Base-by-base conservation (phyloP, 768 basidiomycete species). In the Clathrus columnatus region DNA sequence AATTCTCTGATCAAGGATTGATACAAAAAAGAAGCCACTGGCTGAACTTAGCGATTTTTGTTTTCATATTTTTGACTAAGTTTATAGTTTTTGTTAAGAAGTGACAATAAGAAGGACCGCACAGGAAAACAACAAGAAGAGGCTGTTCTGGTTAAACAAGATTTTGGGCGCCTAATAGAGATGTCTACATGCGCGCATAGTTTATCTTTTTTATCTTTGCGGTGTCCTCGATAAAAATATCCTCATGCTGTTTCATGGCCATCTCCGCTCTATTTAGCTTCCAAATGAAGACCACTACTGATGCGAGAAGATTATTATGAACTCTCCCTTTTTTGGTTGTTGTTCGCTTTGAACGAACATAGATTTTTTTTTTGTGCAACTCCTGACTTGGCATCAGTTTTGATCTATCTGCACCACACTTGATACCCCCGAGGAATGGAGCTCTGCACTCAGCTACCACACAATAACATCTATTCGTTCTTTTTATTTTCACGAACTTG, bases 1-100 rank as follows among this genome's bases (percentile, higher is more conserved):
- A 23, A 46, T 26, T 21, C 44, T 46, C 54, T 27, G 54, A 29
- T n/a, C 16, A 27, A 21, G 26, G 10, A 10, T 5, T 47, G 27
- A 55, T 48, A 55, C 44, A 47, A 55, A 55, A 53, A 55, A 46
- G 54, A 55, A 29, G 45, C 36, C 36, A n/a, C 14, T 14, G n/a
- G 36, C 36, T 36, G n/a, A 36, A 36, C 11, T n/a, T 11, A n/a
- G 36, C 36, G 36, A 36, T 36, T 36, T 36, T 36, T 36, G 36
- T 36, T 36, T 36, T 36, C 36, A n/a, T 36, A 36, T 36, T 36
- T 36, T 36, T 36, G 11, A n/a, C 36, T 11, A 36, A 36, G 36
- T 36, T 36, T 36, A n/a, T 36, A 36, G 36, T 36, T 36, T 36
- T 36, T 36, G 36, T 36, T 36, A 11, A 36, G n/a, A 36, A 36